phyloP scores from a whole-genome alignment of 176 grass and related monocot genomes.

The Saccharum spontaneum region DNA sequence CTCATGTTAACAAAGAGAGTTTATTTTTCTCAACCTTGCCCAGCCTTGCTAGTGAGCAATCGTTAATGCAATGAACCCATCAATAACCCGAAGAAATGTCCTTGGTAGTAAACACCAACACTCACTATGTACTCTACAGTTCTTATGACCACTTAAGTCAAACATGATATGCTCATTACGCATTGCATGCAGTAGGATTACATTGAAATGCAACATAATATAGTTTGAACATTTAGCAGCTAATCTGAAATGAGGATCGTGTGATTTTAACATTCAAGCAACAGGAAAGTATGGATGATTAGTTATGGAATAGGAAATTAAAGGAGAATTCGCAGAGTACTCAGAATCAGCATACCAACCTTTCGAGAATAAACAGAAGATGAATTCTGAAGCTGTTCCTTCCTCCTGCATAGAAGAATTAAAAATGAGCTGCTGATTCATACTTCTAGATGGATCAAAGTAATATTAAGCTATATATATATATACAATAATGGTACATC shows the following conservation, averaged over 20 bases:
- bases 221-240: neutral
- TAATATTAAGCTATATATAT: neutral
- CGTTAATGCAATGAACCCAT: neutral
- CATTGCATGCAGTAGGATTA: neutral
- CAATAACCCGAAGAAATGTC: neutral
- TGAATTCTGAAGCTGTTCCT: conserved; percentile 25
- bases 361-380: conserved; percentile 27
- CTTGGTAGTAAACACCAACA: neutral
- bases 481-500: neutral
- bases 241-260: neutral
- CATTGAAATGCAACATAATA: neutral
- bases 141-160: neutral
- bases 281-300: neutral
- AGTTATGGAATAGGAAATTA: neutral
- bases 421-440: neutral
- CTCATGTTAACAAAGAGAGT: neutral
- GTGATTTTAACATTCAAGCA: neutral
- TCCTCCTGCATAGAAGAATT: conserved; percentile 48
- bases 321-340: neutral
- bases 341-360: conserved; percentile 39
- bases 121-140: neutral
- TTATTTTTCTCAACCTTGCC: neutral
- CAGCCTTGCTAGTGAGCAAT: neutral
- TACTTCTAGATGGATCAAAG: conserved; percentile 3
- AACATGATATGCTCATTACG: neutral